Evolutionary conservation across 371 early-diverging fungal genomes (phyloP).

Genomic region (Apophysomyces ossiformis): DNA sequence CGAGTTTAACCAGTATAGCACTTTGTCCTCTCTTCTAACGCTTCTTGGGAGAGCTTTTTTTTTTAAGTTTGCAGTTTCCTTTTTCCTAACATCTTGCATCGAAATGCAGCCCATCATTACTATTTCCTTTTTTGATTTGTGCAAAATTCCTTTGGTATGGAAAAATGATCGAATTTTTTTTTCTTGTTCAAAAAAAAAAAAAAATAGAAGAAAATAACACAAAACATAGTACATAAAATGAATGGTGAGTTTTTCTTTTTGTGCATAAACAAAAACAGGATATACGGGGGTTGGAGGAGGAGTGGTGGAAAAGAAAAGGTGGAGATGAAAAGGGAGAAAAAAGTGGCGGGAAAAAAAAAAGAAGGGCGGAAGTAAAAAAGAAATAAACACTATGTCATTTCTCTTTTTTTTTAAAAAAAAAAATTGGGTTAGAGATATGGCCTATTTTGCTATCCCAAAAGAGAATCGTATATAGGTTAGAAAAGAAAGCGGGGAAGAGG

Average conservation of each 20-base stretch:
- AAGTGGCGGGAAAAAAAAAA: not conserved
- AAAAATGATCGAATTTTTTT: too few relatives aligned
- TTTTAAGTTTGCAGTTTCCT: too few relatives aligned
- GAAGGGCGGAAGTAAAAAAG: not conserved
- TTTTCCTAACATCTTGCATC: too few relatives aligned
- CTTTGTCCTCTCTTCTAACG: too few relatives aligned
- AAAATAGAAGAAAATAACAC: too few relatives aligned
- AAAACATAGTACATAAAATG: not conserved
- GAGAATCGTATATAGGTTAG: slow-evolving; percentile 4
- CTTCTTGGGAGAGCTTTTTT: too few relatives aligned
- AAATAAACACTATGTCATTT: not conserved
- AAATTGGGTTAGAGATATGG: not conserved
- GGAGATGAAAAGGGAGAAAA: not conserved
- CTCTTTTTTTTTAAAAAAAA: not conserved
- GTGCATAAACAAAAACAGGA: not conserved
- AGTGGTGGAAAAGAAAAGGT: not conserved
- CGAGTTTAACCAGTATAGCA: too few relatives aligned
- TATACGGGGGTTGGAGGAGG: not conserved
- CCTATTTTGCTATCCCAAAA: slow-evolving; percentile 1
- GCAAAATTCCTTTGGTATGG: too few relatives aligned
- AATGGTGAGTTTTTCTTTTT: not conserved
- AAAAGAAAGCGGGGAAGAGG: not conserved
- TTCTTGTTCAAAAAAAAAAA: too few relatives aligned
- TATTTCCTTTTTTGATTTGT: too few relatives aligned
- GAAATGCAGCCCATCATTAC: too few relatives aligned